Evolutionary conservation across 345 rosid genomes (phyloP), one percentile per base, ranked within the genome.

Genomic region (Corchorus olitorius): DNA sequence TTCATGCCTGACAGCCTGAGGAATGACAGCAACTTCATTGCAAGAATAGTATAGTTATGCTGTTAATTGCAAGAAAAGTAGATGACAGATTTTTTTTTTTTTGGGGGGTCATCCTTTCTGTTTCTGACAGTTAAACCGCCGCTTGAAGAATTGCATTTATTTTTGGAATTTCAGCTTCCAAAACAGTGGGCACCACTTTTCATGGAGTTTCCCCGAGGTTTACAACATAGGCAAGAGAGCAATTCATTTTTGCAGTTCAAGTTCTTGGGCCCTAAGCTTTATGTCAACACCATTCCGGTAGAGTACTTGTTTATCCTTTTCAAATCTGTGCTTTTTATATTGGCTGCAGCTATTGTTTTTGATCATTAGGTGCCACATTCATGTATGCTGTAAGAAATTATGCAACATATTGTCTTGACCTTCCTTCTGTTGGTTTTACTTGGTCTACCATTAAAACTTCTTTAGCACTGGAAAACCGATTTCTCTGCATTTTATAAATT

Each of bases 131-230:
- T 92, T 89, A 93, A 93, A 82, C 99, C 98, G 17, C 97, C 98
- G 15, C 85, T 91, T 64, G 89, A 86, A 85, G 99, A 95, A 82
- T 92, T 95, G 16, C 97, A 92, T 74, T 93, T 92, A 83, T 93
- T 93, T 84, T 81, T 95, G 78, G 99, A 93, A 81, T 93, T 95
- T 86, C 99, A 93, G 84, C 87, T 95, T 58, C 99, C 97, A 19
- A 87, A 97, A 77, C 94, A 88, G 53, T 95, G 99, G 99, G 98
- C 99, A n/a, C 98, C 99, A 10, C 89, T 88, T 72, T 95, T 95
- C 85, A 90, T 93, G 63, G 99, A 95, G 68, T 92, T 92, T 82
- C 99, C 98, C 55, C 94, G 88, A 80, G 98, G 97, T 72, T 96
- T 94, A 0, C 99, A 90, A 80, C 81, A 92, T 16, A 93, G 83